phyloP scores from a whole-genome alignment of 1,284 basidiomycete species.

The Cutaneotrichosporon dermatis region DNA sequence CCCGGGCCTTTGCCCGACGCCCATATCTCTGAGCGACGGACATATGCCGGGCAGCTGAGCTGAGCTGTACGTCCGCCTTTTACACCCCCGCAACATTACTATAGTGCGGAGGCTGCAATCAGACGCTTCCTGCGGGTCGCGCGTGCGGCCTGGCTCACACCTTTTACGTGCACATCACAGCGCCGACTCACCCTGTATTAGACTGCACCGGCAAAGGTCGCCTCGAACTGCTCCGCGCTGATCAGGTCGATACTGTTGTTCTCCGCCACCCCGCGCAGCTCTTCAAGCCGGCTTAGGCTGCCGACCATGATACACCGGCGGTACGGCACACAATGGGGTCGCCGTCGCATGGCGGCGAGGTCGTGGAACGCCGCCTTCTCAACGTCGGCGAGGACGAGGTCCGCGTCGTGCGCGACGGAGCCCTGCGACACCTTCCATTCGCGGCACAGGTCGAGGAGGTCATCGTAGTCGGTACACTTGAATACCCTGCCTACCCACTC shows the following conservation, averaged over 20 bases:
- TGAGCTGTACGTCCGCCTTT: slow-evolving; percentile 22
- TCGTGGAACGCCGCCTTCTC: slow-evolving; percentile 27
- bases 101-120: slow-evolving; percentile 8
- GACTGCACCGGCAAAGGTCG: slow-evolving; percentile 25
- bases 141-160: slow-evolving; percentile 19
- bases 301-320: slow-evolving; percentile 35
- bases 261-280: slow-evolving; percentile 1
- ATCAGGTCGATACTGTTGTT: slow-evolving; percentile 25
- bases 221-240: slow-evolving; percentile 28
- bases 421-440: not conserved
- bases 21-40: slow-evolving; percentile 7
- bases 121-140: slow-evolving; percentile 10
- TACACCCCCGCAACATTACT: slow-evolving; percentile 10
- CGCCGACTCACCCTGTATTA: slow-evolving; percentile 17
- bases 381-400: slow-evolving; percentile 15
- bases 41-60: slow-evolving; percentile 12
- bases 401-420: not conserved
- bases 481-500: slow-evolving; percentile 24
- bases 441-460: slow-evolving; percentile 23
- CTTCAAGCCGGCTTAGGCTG: slow-evolving; percentile 9
- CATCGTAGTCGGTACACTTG: slow-evolving; percentile 14
- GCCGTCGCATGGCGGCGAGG: slow-evolving; percentile 24
- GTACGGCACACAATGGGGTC: slow-evolving; percentile 31
- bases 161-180: slow-evolving; percentile 28
- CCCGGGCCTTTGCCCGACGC: slow-evolving; percentile 21